Conservation (phyloP, 495 filamentous ascomycete species). For the Neurospora hispaniola region DNA sequence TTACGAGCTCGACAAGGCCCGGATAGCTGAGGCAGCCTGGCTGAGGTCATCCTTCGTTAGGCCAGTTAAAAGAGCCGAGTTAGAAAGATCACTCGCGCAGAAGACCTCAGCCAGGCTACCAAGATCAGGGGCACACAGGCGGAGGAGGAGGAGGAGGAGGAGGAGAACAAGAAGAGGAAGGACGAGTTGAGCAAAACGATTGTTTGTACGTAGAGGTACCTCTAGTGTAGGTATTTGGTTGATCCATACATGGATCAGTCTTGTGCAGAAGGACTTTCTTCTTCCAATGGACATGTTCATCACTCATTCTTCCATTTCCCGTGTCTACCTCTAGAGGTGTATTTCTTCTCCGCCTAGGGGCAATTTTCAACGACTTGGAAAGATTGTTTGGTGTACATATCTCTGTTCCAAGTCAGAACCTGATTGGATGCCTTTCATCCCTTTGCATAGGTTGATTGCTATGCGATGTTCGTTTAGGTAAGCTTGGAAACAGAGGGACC, state of each 20-base stretch:
- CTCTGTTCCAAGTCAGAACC: not conserved
- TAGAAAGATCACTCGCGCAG: conserved; percentile 83
- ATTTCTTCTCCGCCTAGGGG: not conserved
- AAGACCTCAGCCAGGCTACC: conserved; percentile 92
- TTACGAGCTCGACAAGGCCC: conserved; percentile 72
- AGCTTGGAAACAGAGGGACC: no score
- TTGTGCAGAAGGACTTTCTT: not conserved
- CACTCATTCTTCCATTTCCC: not conserved
- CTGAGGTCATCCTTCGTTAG: conserved; percentile 80
- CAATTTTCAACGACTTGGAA: not conserved
- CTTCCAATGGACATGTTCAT: not conserved
- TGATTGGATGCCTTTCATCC: not conserved
- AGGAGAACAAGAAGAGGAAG: not conserved
- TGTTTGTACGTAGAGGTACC: not conserved
- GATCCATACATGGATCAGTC: not conserved
- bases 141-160: not conserved
- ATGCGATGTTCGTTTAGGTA: not conserved
- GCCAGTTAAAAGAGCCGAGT: conserved; percentile 75
- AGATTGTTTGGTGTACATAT: not conserved
- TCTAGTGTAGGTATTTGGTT: not conserved
- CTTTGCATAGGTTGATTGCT: not conserved
- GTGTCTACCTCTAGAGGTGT: not conserved
- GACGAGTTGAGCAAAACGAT: not conserved
- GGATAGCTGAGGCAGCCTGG: conserved; percentile 36
- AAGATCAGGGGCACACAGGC: conserved; percentile 31